A percentile compares a stretch with the other conserved stretches of the same genome.
Conservation (phyloP, 805 yeast species). For the Priceomyces carsonii region DNA sequence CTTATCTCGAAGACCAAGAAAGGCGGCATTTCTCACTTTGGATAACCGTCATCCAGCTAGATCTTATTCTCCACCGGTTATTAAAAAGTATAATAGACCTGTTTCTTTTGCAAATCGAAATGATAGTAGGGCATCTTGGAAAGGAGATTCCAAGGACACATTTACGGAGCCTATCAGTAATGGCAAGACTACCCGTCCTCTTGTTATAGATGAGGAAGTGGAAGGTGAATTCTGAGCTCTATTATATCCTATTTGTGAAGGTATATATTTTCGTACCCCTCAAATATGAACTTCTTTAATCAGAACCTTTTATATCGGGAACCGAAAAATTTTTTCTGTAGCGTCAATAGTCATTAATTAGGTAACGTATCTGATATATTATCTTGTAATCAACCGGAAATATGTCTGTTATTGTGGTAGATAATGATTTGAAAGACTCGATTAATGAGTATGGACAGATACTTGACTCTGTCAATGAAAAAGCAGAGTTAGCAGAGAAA, state of each 20-base stretch:
- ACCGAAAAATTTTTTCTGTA: constrained; percentile 5
- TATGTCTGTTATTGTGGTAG: constrained; percentile 41
- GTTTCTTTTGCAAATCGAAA: not conserved
- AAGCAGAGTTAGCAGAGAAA: constrained; percentile 26
- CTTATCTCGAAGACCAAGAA: constrained; percentile 4
- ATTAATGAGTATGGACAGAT: constrained; percentile 41
- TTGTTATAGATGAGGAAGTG: constrained; percentile 18
- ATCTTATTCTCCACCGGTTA: constrained; percentile 28
- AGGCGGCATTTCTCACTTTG: not conserved
- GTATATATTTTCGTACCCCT: not conserved
- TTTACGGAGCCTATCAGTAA: not conserved
- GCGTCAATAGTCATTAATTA: too few relatives aligned
- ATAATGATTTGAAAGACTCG: constrained; percentile 42
- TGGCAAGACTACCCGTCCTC: not conserved
- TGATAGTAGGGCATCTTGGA: constrained; percentile 1
- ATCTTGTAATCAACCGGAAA: not conserved
- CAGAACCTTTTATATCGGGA: constrained; percentile 3
- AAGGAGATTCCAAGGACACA: not conserved
- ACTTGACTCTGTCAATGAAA: constrained; percentile 32
- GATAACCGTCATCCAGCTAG: constrained; percentile 10
- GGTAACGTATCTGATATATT: too few relatives aligned
- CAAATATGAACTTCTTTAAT: not conserved
- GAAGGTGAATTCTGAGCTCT: constrained; percentile 15
- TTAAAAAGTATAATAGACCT: constrained; percentile 5
- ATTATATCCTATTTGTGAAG: constrained; percentile 1